Evolutionary conservation across 352 stramenopile species (phyloP), one percentile per base, ranked within the genome.

Genomic region (Pilasporangium apinafurcum): DNA sequence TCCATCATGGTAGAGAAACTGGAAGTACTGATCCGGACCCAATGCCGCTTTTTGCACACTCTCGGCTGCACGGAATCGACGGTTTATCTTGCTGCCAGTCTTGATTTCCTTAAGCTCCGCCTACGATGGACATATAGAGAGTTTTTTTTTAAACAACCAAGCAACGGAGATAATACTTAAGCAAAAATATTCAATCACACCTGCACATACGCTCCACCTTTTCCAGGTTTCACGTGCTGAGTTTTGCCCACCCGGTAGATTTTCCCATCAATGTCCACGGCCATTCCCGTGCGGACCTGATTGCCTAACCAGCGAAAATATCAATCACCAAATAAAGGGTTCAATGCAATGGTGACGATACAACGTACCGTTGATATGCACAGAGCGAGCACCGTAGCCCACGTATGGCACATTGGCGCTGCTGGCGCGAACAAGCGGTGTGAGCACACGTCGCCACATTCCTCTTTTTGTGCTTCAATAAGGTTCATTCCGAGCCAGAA

Each of bases 101-200:
- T 89, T 91, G 43, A 92, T 88, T 54, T 93, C 82, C 55, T 88
- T 91, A 16, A 93, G 54, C 37, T 93, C 82, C 2, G 65, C 76
- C 72, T 92, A 26, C 30, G 5, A 27, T n/a, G n/a, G n/a, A n/a
- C n/a, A n/a, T n/a, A n/a, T n/a, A n/a, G n/a, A n/a, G n/a, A n/a
- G n/a, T n/a, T n/a, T n/a, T n/a, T n/a, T n/a, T n/a, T n/a, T n/a
- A n/a, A n/a, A n/a, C n/a, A n/a, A n/a, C n/a, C n/a, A n/a, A n/a
- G n/a, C n/a, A n/a, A n/a, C n/a, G n/a, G n/a, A n/a, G n/a, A n/a
- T n/a, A 14, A 32, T 30, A 16, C 24, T 37, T 4, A 16, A 17
- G 6, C 21, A 42, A 28, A 40, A 32, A 1, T 13, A 40, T n/a
- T n/a, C n/a, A n/a, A 48, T 33, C 47, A 10, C 44, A 85, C 70